Percentiles rank a stretch among this genome's conserved stretches.
phyloP scores from a whole-genome alignment of 345 rosid genomes.

The Cardiospermum halicacabum region DNA sequence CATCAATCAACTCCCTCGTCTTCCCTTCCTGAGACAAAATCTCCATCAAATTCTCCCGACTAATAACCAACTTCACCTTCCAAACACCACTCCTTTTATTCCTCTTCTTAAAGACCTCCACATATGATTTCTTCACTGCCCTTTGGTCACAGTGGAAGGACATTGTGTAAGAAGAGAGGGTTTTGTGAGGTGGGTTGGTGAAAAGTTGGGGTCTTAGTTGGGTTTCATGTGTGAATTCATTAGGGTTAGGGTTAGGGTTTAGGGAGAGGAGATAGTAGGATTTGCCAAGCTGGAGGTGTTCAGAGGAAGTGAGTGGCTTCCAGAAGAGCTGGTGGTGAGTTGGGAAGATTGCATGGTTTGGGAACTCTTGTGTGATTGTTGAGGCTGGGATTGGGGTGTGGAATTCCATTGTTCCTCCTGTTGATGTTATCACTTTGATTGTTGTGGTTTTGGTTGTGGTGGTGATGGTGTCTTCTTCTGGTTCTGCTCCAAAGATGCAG shows the following conservation, averaged over 20 bases:
- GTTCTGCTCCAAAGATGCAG: conserved; percentile 69
- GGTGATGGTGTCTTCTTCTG: conserved; percentile 15
- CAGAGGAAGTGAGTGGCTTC: conserved; percentile 41
- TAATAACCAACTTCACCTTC: conserved; percentile 86
- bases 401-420: conserved; percentile 64
- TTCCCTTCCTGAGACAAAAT: conserved; percentile 59
- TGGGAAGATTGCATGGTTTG: conserved; percentile 56
- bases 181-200: conserved; percentile 29
- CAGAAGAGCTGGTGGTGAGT: conserved; percentile 44
- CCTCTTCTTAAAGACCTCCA: conserved; percentile 38
- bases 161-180: conserved; percentile 58
- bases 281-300: conserved; percentile 45
- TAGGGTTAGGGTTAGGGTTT: no score
- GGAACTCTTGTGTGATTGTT: conserved; percentile 45
- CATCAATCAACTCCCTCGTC: conserved; percentile 71
- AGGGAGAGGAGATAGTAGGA: conserved; percentile 59
- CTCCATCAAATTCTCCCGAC: conserved; percentile 53
- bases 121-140: conserved; percentile 54
- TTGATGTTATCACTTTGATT: conserved; percentile 47
- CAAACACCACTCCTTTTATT: conserved; percentile 39
- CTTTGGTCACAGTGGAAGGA: conserved; percentile 56
- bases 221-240: conserved; percentile 39
- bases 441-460: background rate
- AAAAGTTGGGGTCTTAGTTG: conserved; percentile 68
- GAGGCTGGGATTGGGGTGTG: conserved; percentile 52